Evolutionary conservation across 805 yeast species (phyloP).

Genomic region (Spathaspora arborariae): DNA sequence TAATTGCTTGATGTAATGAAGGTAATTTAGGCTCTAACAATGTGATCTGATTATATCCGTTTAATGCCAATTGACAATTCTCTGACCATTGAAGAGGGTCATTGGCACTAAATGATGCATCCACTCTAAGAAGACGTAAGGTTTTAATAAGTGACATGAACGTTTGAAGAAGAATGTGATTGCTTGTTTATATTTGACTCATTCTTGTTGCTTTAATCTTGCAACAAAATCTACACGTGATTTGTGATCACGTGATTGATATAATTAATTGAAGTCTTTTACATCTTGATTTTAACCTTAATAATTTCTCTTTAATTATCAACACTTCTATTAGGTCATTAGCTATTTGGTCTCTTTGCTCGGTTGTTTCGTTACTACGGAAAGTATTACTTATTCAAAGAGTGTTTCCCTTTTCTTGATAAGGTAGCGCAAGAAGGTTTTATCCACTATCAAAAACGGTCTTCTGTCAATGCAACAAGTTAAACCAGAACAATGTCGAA

Average conservation of each 20-base stretch:
- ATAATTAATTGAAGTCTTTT: too few species aligned
- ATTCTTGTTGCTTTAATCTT: too few species aligned
- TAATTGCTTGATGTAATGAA: slow-evolving; percentile 13
- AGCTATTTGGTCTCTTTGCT: too few species aligned
- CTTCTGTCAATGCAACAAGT: not conserved
- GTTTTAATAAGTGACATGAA: slow-evolving; percentile 2
- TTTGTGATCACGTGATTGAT: too few species aligned
- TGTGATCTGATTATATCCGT: slow-evolving; percentile 28
- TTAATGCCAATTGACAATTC: slow-evolving; percentile 34
- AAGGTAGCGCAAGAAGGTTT: not conserved
- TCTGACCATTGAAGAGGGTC: slow-evolving; percentile 34
- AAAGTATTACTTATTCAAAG: too few species aligned
- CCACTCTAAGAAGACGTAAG: slow-evolving; percentile 11
- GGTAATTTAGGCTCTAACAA: slow-evolving; percentile 39
- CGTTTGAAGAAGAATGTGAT: not conserved
- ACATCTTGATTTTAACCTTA: too few species aligned
- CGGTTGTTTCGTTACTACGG: too few species aligned
- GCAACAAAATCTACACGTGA: too few species aligned
- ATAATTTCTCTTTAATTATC: too few species aligned
- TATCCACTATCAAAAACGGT: not conserved
- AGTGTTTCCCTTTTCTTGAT: too few species aligned
- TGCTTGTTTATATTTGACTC: too few species aligned
- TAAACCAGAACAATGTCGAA: not conserved
- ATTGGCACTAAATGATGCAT: slow-evolving; percentile 11
- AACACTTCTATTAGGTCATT: too few species aligned